These are phyloP conservation scores for Cytospora paraplurivora DNA, from an alignment of 2,329 filamentous ascomycete species.

Conservation along the genomic window DNA sequence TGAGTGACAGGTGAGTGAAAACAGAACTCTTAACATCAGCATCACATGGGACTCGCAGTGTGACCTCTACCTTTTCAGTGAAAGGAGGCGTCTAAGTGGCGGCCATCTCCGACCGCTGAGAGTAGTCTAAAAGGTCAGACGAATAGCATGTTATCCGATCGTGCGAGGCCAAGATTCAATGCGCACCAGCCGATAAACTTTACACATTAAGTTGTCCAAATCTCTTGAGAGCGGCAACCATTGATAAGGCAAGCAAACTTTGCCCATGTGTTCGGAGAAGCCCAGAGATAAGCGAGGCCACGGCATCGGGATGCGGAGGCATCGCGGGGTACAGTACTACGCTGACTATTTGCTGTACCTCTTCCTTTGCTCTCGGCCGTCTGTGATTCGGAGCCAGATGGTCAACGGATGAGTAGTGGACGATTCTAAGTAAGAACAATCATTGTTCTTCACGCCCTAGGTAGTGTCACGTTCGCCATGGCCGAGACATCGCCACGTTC, in stretches of 20 bases:
- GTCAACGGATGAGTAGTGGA: neutral
- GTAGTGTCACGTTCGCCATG: constrained; percentile 1
- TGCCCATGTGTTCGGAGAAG: constrained; percentile 4
- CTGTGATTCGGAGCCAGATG: constrained; percentile 2
- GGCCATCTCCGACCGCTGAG: constrained; percentile 14
- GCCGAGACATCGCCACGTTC: constrained; percentile 7
- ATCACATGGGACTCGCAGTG: constrained; percentile 7
- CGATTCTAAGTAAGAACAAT: too few relatives aligned
- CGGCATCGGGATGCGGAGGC: neutral
- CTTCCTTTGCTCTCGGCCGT: constrained; percentile 6
- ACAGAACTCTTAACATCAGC: neutral
- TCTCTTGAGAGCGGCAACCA: neutral
- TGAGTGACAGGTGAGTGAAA: neutral
- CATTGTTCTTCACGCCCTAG: neutral
- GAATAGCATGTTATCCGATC: constrained; percentile 15
- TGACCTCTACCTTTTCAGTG: constrained; percentile 13
- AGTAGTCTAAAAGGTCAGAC: constrained; percentile 12
- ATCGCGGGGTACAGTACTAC: constrained; percentile 6
- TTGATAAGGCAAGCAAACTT: constrained; percentile 12
- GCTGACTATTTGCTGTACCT: neutral
- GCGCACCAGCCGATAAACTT: constrained; percentile 7
- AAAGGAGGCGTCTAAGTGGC: neutral
- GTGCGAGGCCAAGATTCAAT: constrained; percentile 3
- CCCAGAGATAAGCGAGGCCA: constrained; percentile 14
- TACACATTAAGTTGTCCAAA: constrained; percentile 14